Percentiles rank a stretch among this genome's conserved stretches.
Evolutionary conservation across 2,329 filamentous ascomycete species (phyloP).

Genomic region (Nemania bipapillata): DNA sequence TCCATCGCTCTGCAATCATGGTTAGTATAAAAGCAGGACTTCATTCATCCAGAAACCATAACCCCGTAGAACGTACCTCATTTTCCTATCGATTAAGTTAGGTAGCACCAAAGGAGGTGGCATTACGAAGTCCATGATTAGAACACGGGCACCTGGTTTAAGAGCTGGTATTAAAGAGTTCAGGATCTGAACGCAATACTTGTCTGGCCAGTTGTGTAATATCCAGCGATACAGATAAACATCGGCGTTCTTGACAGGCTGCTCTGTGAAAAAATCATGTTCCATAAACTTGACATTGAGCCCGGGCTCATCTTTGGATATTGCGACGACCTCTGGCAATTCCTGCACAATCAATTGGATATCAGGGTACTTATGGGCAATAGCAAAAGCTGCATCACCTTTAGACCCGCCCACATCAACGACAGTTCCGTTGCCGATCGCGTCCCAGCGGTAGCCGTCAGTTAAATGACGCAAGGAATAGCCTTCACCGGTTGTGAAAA

Average conservation of each 20-base stretch:
- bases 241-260: slow-evolving; percentile 15
- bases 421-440: not conserved
- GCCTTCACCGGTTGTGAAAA: not conserved
- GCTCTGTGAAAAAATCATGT: slow-evolving; percentile 25
- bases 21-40: not conserved
- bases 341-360: not conserved
- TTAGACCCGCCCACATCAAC: slow-evolving; percentile 10
- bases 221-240: slow-evolving; percentile 20
- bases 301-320: not conserved
- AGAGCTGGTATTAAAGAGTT: slow-evolving; percentile 13
- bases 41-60: not conserved
- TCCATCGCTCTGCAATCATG: slow-evolving; percentile 24
- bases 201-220: slow-evolving; percentile 23
- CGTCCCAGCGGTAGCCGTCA: not conserved
- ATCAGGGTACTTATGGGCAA: not conserved
- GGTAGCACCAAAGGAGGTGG: not conserved
- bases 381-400: not conserved
- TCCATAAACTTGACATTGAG: slow-evolving; percentile 14
- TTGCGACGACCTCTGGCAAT: not conserved
- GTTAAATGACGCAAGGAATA: not conserved
- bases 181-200: slow-evolving; percentile 13
- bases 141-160: slow-evolving; percentile 45
- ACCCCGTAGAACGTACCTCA: not conserved
- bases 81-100: slow-evolving; percentile 25
- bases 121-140: slow-evolving; percentile 20